Evolutionary conservation across 495 filamentous ascomycete genomes (phyloP).

Genomic region (Neurospora sp.): DNA sequence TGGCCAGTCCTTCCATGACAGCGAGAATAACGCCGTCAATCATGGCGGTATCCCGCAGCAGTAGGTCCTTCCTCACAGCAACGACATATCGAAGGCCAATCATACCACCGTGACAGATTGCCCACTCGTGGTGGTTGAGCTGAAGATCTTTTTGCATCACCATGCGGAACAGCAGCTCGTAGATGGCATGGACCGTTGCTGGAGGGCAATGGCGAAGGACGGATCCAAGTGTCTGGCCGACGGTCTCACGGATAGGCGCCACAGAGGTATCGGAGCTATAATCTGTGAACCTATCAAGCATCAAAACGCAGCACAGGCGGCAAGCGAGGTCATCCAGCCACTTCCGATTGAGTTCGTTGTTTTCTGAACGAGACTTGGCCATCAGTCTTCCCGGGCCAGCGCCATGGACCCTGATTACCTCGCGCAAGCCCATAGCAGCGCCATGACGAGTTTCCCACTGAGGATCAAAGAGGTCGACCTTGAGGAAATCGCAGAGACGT

Average conservation of each 20-base stretch:
- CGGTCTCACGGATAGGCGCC: slow-evolving; percentile 89
- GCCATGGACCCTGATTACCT: slow-evolving; percentile 86
- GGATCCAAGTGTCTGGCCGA: slow-evolving; percentile 90
- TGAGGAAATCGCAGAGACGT: slow-evolving; percentile 85
- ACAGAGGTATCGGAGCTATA: slow-evolving; percentile 96
- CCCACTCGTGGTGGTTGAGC: slow-evolving; percentile 66
- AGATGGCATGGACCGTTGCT: slow-evolving; percentile 66
- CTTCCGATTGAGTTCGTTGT: slow-evolving; percentile 64
- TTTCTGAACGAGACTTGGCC: slow-evolving; percentile 61
- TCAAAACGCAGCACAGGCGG: slow-evolving; percentile 85
- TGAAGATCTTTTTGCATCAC: slow-evolving; percentile 82
- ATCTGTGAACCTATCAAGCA: slow-evolving; percentile 95
- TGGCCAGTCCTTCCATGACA: slow-evolving; percentile 88
- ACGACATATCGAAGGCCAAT: slow-evolving; percentile 90
- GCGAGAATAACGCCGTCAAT: slow-evolving; percentile 87
- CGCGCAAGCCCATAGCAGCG: slow-evolving; percentile 88
- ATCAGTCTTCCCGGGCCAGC: slow-evolving; percentile 73
- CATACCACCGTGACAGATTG: slow-evolving; percentile 97
- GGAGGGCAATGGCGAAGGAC: slow-evolving; percentile 71
- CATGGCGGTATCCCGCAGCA: slow-evolving; percentile 69
- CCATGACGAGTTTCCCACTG: slow-evolving; percentile 98
- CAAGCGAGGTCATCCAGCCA: slow-evolving; percentile 94
- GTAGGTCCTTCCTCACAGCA: slow-evolving; percentile 82
- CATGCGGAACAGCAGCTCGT: slow-evolving; percentile 70
- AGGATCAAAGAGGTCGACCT: slow-evolving; percentile 83